phyloP scores from a whole-genome alignment of 352 stramenopile species.

The Globisporangium carolinianum region DNA sequence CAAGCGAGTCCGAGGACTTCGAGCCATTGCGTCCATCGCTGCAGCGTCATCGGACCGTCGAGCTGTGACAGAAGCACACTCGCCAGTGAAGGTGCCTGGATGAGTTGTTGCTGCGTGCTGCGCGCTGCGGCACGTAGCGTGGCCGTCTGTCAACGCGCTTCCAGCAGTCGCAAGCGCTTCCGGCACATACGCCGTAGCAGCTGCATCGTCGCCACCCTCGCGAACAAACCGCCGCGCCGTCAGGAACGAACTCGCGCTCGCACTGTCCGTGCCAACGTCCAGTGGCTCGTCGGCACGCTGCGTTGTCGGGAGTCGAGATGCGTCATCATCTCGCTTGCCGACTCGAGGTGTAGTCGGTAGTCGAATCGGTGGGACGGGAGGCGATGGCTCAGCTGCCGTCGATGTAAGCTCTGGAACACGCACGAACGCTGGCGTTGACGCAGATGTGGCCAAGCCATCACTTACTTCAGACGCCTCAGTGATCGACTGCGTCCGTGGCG shows the following conservation, averaged over 20 bases:
- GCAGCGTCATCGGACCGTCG: not conserved
- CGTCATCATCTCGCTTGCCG: not conserved
- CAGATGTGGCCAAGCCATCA: not conserved
- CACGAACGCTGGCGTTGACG: constrained; percentile 5
- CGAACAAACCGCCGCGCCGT: constrained; percentile 4
- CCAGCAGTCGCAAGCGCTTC: not conserved
- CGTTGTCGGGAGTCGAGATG: too few species aligned
- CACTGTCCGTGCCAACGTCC: not conserved
- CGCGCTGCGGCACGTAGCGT: not conserved
- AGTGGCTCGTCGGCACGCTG: too few species aligned
- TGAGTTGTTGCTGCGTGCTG: not conserved
- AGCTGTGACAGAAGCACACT: not conserved
- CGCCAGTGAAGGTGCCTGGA: not conserved
- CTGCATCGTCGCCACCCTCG: not conserved
- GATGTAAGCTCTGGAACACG: not conserved
- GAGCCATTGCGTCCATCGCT: not conserved
- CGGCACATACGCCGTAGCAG: too few species aligned
- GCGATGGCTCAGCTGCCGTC: not conserved
- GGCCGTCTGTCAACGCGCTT: not conserved
- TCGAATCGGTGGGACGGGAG: not conserved
- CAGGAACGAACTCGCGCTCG: constrained; percentile 1
- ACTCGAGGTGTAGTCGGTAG: not conserved
- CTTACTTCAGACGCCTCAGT: not conserved
- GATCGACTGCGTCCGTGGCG: not conserved
- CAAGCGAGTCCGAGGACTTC: not conserved